A percentile compares a stretch with the other conserved stretches of the same genome.
Evolutionary conservation across 768 basidiomycete species (phyloP).

Genomic region (Calocybe indica): DNA sequence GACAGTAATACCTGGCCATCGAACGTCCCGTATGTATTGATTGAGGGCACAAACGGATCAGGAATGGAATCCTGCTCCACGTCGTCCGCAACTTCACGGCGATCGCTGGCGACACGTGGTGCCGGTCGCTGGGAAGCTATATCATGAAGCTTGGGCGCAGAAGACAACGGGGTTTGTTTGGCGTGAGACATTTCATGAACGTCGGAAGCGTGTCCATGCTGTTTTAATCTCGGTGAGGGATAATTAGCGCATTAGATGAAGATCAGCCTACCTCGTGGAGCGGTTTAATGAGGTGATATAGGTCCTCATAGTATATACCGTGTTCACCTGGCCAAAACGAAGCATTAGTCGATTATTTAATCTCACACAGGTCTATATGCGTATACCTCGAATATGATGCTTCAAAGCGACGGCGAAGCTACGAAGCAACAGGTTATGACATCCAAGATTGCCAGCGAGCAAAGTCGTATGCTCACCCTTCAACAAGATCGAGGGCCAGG

Average conservation of each 20-base stretch:
- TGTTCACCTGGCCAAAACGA: slow-evolving; percentile 35
- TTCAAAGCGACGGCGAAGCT: slow-evolving; percentile 55
- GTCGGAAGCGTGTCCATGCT: slow-evolving; percentile 29
- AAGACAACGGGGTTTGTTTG: too few relatives aligned
- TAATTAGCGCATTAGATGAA: not conserved
- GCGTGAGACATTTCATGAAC: not conserved
- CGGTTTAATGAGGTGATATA: slow-evolving; percentile 51
- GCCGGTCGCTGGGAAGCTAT: too few relatives aligned
- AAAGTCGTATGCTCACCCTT: slow-evolving; percentile 34
- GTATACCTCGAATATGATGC: slow-evolving; percentile 51
- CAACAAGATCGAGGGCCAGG: slow-evolving; percentile 51
- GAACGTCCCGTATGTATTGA: slow-evolving; percentile 49
- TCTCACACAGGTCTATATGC: not conserved
- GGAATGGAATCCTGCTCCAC: not conserved
- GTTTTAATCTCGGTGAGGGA: not conserved
- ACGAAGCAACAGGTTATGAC: not conserved
- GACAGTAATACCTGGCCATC: slow-evolving; percentile 4
- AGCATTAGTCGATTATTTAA: not conserved
- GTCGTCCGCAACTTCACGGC: too few relatives aligned
- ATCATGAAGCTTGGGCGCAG: too few relatives aligned
- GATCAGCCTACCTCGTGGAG: slow-evolving; percentile 41
- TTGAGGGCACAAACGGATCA: slow-evolving; percentile 36
- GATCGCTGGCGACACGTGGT: too few relatives aligned
- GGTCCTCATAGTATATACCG: slow-evolving; percentile 57
- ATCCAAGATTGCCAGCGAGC: not conserved